Conservation (phyloP, 352 stramenopile species). For the Aphanomyces euteiches region DNA sequence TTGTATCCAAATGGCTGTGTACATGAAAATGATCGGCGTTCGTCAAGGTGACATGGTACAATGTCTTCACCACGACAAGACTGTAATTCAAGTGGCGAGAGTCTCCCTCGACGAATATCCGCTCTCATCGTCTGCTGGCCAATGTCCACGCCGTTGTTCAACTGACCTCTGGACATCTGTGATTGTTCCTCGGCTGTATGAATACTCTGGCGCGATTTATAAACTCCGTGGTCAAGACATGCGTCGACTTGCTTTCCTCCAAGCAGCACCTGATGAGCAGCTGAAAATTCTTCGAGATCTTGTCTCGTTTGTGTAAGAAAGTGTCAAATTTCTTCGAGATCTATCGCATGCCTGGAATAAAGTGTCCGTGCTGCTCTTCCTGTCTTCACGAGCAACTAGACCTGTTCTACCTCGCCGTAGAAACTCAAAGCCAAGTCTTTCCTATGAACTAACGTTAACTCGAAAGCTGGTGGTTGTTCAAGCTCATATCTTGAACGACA, state of each 20-base stretch:
- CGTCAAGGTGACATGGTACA: conserved; percentile 63
- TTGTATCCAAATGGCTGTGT: conserved; percentile 72
- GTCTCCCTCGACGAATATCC: conserved; percentile 47
- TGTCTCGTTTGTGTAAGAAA: too few relatives aligned
- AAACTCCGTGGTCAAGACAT: conserved; percentile 51
- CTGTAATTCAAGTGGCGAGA: conserved; percentile 52
- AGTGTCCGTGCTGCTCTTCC: too few relatives aligned
- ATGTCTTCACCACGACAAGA: conserved; percentile 49
- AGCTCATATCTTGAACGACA: too few relatives aligned
- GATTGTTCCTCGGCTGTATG: conserved; percentile 63
- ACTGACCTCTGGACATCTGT: conserved; percentile 55
- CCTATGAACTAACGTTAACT: too few relatives aligned
- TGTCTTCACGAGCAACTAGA: too few relatives aligned
- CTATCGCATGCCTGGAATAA: too few relatives aligned
- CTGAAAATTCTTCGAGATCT: neutral
- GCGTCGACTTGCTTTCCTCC: conserved; percentile 59
- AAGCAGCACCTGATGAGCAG: conserved; percentile 45
- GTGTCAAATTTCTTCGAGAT: too few relatives aligned
- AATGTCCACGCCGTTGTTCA: neutral
- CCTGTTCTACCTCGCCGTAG: too few relatives aligned
- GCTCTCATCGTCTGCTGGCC: neutral
- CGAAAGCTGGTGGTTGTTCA: too few relatives aligned
- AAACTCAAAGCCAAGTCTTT: too few relatives aligned
- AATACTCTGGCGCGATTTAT: conserved; percentile 43
- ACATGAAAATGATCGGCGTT: conserved; percentile 76